Percentiles rank a stretch among this genome's conserved stretches.
These are phyloP conservation scores for Fibroporia radiculosa DNA, from an alignment of 768 basidiomycete species.

Conservation along the genomic window DNA sequence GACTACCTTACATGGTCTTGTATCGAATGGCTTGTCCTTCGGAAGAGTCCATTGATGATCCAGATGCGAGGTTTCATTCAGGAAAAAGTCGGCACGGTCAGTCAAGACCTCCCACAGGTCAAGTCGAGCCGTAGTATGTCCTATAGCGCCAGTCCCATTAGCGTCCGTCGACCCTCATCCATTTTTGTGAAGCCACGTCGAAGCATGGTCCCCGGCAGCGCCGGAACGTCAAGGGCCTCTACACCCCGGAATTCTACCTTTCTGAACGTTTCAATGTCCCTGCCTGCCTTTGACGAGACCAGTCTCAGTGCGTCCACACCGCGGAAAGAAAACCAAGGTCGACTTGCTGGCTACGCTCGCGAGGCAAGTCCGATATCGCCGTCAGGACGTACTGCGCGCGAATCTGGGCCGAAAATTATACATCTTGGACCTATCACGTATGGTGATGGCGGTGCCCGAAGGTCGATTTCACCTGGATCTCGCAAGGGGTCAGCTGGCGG, in stretches of 20 bases:
- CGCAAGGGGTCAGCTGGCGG: background rate
- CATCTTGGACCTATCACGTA: constrained; percentile 46
- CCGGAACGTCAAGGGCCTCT: constrained; percentile 20
- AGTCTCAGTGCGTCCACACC: constrained; percentile 12
- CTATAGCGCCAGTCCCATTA: constrained; percentile 10
- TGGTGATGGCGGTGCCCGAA: background rate
- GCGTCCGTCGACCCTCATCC: constrained; percentile 39
- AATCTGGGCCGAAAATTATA: constrained; percentile 41
- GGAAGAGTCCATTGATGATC: constrained; percentile 52
- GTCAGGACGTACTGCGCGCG: constrained; percentile 28
- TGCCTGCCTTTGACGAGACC: constrained; percentile 16
- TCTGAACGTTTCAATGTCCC: constrained; percentile 23
- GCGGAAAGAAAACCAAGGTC: constrained; percentile 14
- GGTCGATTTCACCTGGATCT: constrained; percentile 2
- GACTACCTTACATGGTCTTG: constrained; percentile 73
- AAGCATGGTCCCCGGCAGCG: constrained; percentile 27
- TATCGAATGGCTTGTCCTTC: constrained; percentile 56
- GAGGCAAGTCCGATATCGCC: constrained; percentile 27
- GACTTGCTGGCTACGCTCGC: constrained; percentile 36
- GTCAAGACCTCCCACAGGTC: constrained; percentile 37
- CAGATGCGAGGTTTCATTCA: constrained; percentile 61
- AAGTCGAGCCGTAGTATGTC: constrained; percentile 6
- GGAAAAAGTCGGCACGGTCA: constrained; percentile 51
- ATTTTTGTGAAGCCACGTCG: constrained; percentile 51
- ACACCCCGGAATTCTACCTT: constrained; percentile 39